Evolutionary conservation across 1,284 basidiomycete species (phyloP).

Genomic region (Ustanciosporium gigantosporum): DNA sequence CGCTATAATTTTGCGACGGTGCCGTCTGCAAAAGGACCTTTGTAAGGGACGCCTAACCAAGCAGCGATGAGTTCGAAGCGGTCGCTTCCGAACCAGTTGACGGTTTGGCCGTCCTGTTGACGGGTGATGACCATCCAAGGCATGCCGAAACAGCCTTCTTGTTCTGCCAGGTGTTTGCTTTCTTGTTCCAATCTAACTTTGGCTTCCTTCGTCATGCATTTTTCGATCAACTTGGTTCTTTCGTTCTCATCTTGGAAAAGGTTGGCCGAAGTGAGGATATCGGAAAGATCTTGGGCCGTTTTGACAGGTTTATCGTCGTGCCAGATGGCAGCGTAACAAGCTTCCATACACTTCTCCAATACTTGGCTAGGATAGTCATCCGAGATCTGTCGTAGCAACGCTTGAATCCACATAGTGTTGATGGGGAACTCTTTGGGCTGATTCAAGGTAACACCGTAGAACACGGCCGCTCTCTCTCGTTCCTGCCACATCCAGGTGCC

Average conservation of each 20-base stretch:
- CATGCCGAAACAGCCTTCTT: conserved; percentile 32
- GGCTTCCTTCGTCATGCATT: conserved; percentile 1
- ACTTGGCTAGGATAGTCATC: background rate
- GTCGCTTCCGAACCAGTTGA: conserved; percentile 42
- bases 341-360: conserved; percentile 23
- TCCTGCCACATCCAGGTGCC: conserved; percentile 46
- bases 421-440: conserved; percentile 47
- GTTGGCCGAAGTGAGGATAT: conserved; percentile 8
- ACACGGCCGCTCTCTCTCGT: conserved; percentile 31
- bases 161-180: conserved; percentile 7
- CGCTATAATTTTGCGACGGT: conserved; percentile 28
- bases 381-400: conserved; percentile 30
- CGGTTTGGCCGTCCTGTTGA: conserved; percentile 13
- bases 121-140: conserved; percentile 40
- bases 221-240: background rate
- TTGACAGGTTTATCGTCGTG: conserved; percentile 18
- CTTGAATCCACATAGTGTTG: conserved; percentile 44
- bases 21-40: conserved; percentile 43
- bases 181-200: background rate
- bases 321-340: conserved; percentile 48
- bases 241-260: background rate
- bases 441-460: conserved; percentile 50
- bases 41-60: conserved; percentile 34
- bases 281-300: conserved; percentile 26
- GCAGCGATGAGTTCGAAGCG: conserved; percentile 49